phyloP scores from a whole-genome alignment of 768 basidiomycete genomes.

The Mrakia blollopis region DNA sequence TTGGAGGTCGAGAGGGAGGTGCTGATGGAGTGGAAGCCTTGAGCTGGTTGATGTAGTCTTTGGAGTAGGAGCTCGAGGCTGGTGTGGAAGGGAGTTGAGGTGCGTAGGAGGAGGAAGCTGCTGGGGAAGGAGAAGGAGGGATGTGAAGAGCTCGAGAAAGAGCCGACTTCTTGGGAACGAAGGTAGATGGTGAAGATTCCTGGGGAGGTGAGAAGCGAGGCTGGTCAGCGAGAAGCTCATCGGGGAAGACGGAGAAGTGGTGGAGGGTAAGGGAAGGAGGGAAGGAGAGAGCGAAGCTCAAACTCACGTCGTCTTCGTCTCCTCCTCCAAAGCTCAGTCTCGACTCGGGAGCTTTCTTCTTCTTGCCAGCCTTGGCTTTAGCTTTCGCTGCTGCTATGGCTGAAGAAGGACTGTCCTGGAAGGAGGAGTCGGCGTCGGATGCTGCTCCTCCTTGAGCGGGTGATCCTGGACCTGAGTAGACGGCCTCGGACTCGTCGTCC shows the following conservation, averaged over 20 bases:
- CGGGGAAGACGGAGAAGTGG: too few species aligned
- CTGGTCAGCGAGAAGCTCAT: neutral
- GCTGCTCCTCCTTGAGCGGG: neutral
- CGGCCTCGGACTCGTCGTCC: constrained; percentile 1
- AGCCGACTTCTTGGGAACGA: constrained; percentile 32
- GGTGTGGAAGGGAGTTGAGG: constrained; percentile 6
- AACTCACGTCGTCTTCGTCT: constrained; percentile 27
- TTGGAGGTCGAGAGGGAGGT: constrained; percentile 28
- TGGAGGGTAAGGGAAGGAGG: neutral
- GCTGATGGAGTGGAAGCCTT: constrained; percentile 61
- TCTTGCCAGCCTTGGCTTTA: constrained; percentile 18
- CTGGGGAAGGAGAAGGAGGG: constrained; percentile 17
- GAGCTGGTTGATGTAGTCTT: constrained; percentile 67
- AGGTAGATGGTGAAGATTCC: constrained; percentile 24
- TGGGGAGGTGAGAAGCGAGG: neutral
- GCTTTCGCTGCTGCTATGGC: constrained; percentile 27
- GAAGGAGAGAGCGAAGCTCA: neutral
- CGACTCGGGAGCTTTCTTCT: constrained; percentile 19
- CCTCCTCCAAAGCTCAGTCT: constrained; percentile 33
- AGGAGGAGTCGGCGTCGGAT: constrained; percentile 5
- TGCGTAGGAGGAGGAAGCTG: constrained; percentile 7
- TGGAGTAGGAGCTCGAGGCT: constrained; percentile 51
- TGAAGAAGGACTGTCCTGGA: constrained; percentile 23
- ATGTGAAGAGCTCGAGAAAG: constrained; percentile 26
- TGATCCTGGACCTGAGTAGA: neutral